Conservation (phyloP, 345 rosid genomes). For the Bretschneidera sinensis region DNA sequence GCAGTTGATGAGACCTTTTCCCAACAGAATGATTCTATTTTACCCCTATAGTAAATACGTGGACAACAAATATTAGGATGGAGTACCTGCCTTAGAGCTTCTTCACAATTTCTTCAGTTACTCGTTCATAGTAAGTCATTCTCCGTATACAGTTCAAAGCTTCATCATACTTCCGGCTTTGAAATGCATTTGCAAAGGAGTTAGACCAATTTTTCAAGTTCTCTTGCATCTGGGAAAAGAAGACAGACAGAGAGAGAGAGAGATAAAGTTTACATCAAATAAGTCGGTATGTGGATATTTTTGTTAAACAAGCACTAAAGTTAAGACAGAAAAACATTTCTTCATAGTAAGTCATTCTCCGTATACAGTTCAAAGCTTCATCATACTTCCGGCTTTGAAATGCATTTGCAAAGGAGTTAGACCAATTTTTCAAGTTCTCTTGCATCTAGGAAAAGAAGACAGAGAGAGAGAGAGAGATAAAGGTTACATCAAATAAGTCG, state of each 20-base stretch:
- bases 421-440: conserved; percentile 62
- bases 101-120: conserved; percentile 71
- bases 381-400: conserved; percentile 49
- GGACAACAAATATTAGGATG: neutral
- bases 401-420: conserved; percentile 52
- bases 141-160: conserved; percentile 63
- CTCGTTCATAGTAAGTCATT: conserved; percentile 83
- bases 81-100: conserved; percentile 49
- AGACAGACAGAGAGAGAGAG: conserved; percentile 3
- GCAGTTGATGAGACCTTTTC: neutral
- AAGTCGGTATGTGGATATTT: neutral
- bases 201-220: conserved; percentile 58
- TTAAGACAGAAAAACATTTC: neutral
- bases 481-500: neutral
- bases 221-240: conserved; percentile 51
- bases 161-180: conserved; percentile 52
- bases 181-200: conserved; percentile 54
- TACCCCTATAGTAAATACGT: neutral
- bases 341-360: conserved; percentile 82
- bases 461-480: neutral
- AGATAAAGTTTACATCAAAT: neutral
- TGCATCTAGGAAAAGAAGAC: conserved; percentile 42
- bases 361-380: conserved; percentile 62
- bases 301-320: neutral
- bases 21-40: neutral